phyloP scores from a whole-genome alignment of 2,329 filamentous ascomycete genomes.

The Tympanopsis confertula region DNA sequence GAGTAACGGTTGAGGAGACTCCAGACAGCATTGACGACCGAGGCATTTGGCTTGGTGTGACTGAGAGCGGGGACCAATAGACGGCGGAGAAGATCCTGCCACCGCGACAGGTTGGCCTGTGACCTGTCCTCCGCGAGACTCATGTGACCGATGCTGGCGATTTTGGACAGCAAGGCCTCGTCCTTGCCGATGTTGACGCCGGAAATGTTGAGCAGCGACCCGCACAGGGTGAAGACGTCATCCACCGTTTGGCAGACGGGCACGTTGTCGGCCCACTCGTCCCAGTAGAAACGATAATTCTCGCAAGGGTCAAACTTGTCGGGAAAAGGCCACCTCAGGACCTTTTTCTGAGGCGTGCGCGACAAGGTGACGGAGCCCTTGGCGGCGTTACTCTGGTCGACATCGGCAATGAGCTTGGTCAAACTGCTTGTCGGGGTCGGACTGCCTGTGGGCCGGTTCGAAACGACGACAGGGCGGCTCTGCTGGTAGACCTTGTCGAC shows the following conservation, averaged over 20 bases:
- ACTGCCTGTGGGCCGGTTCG: slow-evolving; percentile 27
- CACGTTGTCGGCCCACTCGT: slow-evolving; percentile 90
- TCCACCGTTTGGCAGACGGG: slow-evolving; percentile 83
- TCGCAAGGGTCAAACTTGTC: slow-evolving; percentile 68
- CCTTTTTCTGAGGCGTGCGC: slow-evolving; percentile 49
- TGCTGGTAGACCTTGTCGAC: slow-evolving; percentile 60
- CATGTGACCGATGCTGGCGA: slow-evolving; percentile 73
- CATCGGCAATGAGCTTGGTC: slow-evolving; percentile 28
- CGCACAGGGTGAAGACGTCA: slow-evolving; percentile 78
- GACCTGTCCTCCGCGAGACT: slow-evolving; percentile 63
- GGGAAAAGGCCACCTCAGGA: slow-evolving; percentile 72
- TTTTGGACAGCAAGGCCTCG: slow-evolving; percentile 62
- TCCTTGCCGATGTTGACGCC: slow-evolving; percentile 87
- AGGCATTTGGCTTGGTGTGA: slow-evolving; percentile 72
- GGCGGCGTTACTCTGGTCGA: slow-evolving; percentile 54
- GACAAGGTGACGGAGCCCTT: slow-evolving; percentile 58
- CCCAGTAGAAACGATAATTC: slow-evolving; percentile 89
- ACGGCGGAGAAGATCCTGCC: slow-evolving; percentile 76
- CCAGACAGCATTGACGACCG: slow-evolving; percentile 77
- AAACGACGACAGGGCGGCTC: slow-evolving; percentile 9
- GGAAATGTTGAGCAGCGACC: slow-evolving; percentile 71
- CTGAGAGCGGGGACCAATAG: slow-evolving; percentile 82
- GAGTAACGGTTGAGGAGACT: slow-evolving; percentile 71
- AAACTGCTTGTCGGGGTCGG: slow-evolving; percentile 24
- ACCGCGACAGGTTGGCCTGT: slow-evolving; percentile 59